A percentile compares a stretch with the other conserved stretches of the same genome.
Conservation (phyloP, 306 rosid species). For the Erythrophleum fordii region DNA sequence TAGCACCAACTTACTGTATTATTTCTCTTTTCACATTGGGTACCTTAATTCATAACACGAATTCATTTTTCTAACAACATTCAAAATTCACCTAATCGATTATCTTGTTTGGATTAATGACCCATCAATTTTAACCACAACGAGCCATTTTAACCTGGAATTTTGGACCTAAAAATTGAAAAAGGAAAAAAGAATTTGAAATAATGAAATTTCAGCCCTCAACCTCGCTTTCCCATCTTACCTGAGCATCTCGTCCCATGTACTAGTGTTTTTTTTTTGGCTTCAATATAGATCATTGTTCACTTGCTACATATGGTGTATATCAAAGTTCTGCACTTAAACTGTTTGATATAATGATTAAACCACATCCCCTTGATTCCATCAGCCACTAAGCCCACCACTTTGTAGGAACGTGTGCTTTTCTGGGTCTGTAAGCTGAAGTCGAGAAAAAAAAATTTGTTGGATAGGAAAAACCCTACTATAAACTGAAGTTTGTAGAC, state of each 20-base stretch:
- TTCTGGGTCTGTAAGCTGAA: background rate
- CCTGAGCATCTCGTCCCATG: too few relatives aligned
- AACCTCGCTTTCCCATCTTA: background rate
- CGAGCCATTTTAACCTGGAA: background rate
- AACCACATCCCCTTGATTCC: background rate
- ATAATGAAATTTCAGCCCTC: background rate
- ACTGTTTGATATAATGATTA: conserved; percentile 12
- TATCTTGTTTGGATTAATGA: background rate
- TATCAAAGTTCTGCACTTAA: background rate
- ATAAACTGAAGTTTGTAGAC: background rate
- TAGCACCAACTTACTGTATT: background rate
- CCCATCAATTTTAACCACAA: background rate
- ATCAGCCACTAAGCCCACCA: background rate
- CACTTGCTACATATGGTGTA: background rate
- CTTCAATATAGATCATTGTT: background rate
- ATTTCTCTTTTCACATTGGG: background rate
- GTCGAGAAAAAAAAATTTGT: background rate
- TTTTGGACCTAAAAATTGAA: background rate
- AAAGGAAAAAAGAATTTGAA: background rate
- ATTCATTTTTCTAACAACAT: background rate
- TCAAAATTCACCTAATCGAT: background rate
- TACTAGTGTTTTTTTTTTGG: background rate
- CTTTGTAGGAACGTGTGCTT: background rate
- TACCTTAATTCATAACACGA: background rate
- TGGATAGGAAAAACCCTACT: background rate